Evolutionary conservation across 352 stramenopile species (phyloP).

Genomic region (Blastocystis sp.): DNA sequence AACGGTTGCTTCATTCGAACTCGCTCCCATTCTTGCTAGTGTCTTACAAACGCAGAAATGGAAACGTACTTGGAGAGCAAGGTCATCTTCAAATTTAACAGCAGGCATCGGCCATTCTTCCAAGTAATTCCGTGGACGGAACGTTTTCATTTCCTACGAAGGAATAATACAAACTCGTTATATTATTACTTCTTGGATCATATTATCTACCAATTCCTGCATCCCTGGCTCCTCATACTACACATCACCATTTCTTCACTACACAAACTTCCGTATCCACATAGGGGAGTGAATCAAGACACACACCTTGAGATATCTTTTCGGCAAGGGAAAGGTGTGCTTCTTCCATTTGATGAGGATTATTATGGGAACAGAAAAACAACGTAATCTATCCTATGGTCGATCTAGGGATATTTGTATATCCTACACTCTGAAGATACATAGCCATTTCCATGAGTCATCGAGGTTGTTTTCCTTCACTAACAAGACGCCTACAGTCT

Average conservation of each 20-base stretch:
- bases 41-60: not conserved
- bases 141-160: slow-evolving; percentile 44
- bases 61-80: not conserved
- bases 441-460: not conserved
- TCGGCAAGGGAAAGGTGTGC: slow-evolving; percentile 17
- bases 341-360: not conserved
- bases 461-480: not conserved
- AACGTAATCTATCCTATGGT: not conserved
- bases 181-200: slow-evolving; percentile 14
- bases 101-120: slow-evolving; percentile 34
- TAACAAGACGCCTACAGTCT: not conserved
- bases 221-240: slow-evolving; percentile 54
- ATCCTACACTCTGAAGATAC: no score
- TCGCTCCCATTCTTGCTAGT: slow-evolving; percentile 24
- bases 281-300: slow-evolving; percentile 24
- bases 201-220: slow-evolving; percentile 15
- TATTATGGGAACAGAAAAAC: not conserved
- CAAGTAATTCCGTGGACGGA: slow-evolving; percentile 32
- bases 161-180: not conserved
- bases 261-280: slow-evolving; percentile 29
- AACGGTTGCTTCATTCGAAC: not conserved
- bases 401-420: not conserved
- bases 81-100: slow-evolving; percentile 15
- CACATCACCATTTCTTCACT: not conserved
- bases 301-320: slow-evolving; percentile 12